These are phyloP conservation scores for Filosporella fistucella DNA, from an alignment of 495 filamentous ascomycete genomes.

Conservation along the genomic window DNA sequence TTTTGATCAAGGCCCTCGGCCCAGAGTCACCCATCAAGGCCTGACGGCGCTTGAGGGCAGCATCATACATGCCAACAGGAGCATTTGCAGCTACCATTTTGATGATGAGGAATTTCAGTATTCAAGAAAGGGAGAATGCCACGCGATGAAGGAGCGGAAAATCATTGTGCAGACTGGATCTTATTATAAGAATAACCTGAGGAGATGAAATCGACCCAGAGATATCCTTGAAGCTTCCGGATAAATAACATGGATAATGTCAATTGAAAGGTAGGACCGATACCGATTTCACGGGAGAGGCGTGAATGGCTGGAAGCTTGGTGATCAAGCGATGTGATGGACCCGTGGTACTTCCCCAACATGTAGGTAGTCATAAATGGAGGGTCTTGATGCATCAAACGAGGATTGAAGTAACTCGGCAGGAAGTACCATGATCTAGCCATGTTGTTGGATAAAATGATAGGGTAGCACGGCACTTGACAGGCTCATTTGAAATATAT, in stretches of 20 bases:
- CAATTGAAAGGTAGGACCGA: not conserved
- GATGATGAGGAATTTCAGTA: not conserved
- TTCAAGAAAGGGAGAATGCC: not conserved
- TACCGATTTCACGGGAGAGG: not conserved
- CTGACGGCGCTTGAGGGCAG: slow-evolving; percentile 59
- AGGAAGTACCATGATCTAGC: too few species aligned
- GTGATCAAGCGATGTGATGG: too few species aligned
- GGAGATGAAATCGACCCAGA: not conserved
- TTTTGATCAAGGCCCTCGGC: slow-evolving; percentile 60
- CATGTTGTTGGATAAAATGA: not conserved
- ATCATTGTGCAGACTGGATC: not conserved
- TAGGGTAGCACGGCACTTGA: slow-evolving; percentile 5
- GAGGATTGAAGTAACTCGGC: too few species aligned
- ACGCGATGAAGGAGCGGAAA: not conserved
- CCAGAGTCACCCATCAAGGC: slow-evolving; percentile 60
- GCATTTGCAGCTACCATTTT: slow-evolving; percentile 21
- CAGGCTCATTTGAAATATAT: slow-evolving; percentile 3
- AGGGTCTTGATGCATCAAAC: too few species aligned
- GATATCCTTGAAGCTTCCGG: slow-evolving; percentile 17
- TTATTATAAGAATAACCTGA: slow-evolving; percentile 5
- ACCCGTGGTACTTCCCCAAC: too few species aligned
- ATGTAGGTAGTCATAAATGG: too few species aligned
- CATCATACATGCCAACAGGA: slow-evolving; percentile 46
- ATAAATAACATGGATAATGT: slow-evolving; percentile 8
- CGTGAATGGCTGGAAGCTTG: not conserved